Conservation (phyloP, 108 stramenopile species). For the Aureococcus anophagefferens region DNA sequence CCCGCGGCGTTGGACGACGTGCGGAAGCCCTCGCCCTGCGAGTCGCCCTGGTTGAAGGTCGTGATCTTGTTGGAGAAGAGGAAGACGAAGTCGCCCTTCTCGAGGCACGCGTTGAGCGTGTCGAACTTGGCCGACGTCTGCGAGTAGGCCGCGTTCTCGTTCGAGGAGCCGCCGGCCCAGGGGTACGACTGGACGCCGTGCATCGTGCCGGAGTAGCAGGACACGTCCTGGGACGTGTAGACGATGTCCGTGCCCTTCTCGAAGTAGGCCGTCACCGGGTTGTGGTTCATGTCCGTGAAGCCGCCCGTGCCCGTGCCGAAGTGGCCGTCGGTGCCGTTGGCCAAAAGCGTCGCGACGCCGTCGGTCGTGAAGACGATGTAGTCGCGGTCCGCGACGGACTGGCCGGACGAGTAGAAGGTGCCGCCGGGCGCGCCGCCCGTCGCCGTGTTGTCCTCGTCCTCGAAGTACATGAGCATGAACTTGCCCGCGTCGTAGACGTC, state of each 20-base stretch:
- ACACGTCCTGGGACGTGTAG: slow-evolving; percentile 53
- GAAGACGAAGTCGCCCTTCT: slow-evolving; percentile 56
- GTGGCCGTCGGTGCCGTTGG: slow-evolving; percentile 19
- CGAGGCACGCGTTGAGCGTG: slow-evolving; percentile 42
- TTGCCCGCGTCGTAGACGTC: background rate
- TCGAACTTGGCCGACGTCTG: too few relatives aligned
- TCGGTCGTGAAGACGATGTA: slow-evolving; percentile 50
- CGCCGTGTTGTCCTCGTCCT: slow-evolving; percentile 6
- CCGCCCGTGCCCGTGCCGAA: too few relatives aligned
- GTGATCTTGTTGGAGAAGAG: slow-evolving; percentile 38
- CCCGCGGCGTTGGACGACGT: slow-evolving; percentile 30
- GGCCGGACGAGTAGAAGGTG: slow-evolving; percentile 8
- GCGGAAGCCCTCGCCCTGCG: slow-evolving; percentile 25
- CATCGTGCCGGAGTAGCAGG: slow-evolving; percentile 26
- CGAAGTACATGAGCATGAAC: too few relatives aligned
- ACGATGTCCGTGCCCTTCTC: slow-evolving; percentile 35
- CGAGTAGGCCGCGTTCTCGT: too few relatives aligned
- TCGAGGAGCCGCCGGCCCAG: too few relatives aligned
- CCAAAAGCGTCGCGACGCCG: slow-evolving; percentile 42
- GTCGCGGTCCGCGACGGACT: slow-evolving; percentile 21
- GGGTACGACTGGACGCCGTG: too few relatives aligned
- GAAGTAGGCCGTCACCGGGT: slow-evolving; percentile 22
- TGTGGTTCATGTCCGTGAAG: slow-evolving; percentile 10
- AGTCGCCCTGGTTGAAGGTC: slow-evolving; percentile 26
- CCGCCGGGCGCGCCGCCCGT: slow-evolving; percentile 38